Evolutionary conservation across 176 grass and related monocot species (phyloP), one percentile per base, ranked within the genome.

Genomic region (Echinochloa phyllopogon): DNA sequence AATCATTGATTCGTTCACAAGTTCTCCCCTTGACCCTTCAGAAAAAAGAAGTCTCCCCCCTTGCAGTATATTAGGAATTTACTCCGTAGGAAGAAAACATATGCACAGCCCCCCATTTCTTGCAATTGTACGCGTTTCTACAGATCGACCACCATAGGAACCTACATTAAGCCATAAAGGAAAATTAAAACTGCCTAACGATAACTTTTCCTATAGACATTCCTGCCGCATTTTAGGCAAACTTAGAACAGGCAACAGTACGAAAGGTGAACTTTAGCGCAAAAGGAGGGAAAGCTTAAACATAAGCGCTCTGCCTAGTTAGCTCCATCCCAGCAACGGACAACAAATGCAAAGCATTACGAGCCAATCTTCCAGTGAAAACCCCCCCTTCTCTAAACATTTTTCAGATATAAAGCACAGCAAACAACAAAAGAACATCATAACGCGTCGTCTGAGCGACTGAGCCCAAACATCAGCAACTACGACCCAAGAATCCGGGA

Each of bases 61-160:
- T 72, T 27, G 40, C 40, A 58, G 14, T 59, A 18, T 84, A 39
- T 25, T 69, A 6, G 8, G 79, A 74, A 52, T 49, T 0, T 74
- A 33, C 29, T 33, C 29, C 29, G 29, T 33, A 81, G 42, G 58
- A 50, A 61, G 0, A 81, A 89, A 49, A 36, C 38, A 67, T 58
- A 52, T 39, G 42, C 60, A 68, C 16, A 81, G 50, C 42, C 45
- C 29, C 29, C 61, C 77, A 63, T 37, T 37, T 80, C 37, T 33
- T n/a, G 41, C 41, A 56, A 4, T 2, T 33, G 29, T 2, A 33
- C 29, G 61, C 61, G 72, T 83, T 67, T 55, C 65, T 36, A 50
- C 65, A 48, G 42, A 79, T 66, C 47, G 33, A 24, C 3, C 47
- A 39, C 27, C 27, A 42, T 10, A 36, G 59, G 21, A 21, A 84